A percentile compares a stretch with the other conserved stretches of the same genome.
Conservation (phyloP, 2,329 filamentous ascomycete species). For the Alternaria sp. region DNA sequence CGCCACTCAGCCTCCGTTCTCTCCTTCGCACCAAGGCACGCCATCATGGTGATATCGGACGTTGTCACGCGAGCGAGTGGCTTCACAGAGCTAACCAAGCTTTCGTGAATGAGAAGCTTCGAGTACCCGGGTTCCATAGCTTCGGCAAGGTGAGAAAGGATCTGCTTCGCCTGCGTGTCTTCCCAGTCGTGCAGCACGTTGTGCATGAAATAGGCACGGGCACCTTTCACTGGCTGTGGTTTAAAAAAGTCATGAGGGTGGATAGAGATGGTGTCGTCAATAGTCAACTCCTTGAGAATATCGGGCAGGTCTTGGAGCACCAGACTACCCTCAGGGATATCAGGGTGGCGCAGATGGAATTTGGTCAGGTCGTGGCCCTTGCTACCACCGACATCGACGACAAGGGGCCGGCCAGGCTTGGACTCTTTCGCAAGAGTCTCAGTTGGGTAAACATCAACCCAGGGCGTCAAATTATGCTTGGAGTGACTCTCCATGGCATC, state of each 20-base stretch:
- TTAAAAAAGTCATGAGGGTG: conserved; percentile 4
- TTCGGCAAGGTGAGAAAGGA: neutral
- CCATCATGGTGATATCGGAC: conserved; percentile 9
- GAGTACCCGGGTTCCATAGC: conserved; percentile 1
- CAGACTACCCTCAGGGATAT: neutral
- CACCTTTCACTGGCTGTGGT: conserved; percentile 6
- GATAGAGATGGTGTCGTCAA: conserved; percentile 1
- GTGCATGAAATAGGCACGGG: conserved; percentile 7
- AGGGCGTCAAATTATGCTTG: neutral
- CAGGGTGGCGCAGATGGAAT: conserved; percentile 5
- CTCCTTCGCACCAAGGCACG: conserved; percentile 7
- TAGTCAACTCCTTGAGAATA: conserved; percentile 1
- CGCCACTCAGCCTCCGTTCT: conserved; percentile 7
- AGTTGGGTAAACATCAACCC: conserved; percentile 5
- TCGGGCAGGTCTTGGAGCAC: conserved; percentile 7
- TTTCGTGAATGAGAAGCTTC: conserved; percentile 2
- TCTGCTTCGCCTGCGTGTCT: conserved; percentile 1
- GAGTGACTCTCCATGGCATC: conserved; percentile 8
- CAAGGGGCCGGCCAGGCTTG: conserved; percentile 1
- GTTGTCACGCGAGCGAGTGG: conserved; percentile 9
- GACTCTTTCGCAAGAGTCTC: conserved; percentile 1
- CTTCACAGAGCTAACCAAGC: neutral
- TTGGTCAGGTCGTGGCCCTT: conserved; percentile 6
- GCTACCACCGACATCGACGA: conserved; percentile 10
- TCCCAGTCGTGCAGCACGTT: conserved; percentile 6